Conservation (phyloP, 2,329 filamentous ascomycete species). For the Colletotrichum agaves region DNA sequence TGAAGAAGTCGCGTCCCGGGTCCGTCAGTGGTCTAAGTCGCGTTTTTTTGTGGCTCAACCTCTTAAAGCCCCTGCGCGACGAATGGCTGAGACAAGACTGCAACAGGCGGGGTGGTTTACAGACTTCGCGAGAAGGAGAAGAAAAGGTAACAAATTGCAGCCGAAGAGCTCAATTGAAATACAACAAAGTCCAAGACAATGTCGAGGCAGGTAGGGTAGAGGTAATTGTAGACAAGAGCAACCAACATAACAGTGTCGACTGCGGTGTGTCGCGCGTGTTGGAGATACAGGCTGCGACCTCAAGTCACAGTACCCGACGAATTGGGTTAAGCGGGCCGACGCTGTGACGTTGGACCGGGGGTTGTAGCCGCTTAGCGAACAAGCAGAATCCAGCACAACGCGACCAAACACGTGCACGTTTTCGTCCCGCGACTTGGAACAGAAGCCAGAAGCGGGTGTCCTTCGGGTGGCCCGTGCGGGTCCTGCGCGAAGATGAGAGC, state of each 20-base stretch:
- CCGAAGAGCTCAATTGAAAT: not conserved
- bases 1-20: constrained; percentile 34
- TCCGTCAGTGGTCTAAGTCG: constrained; percentile 34
- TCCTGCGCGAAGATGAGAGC: not conserved
- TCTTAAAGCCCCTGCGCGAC: constrained; percentile 33
- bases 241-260: constrained; percentile 15
- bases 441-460: not conserved
- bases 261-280: constrained; percentile 30
- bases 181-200: not conserved
- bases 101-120: not conserved
- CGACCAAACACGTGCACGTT: constrained; percentile 36
- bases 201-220: constrained; percentile 1
- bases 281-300: not conserved
- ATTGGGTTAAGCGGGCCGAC: constrained; percentile 9
- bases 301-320: constrained; percentile 28
- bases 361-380: constrained; percentile 15
- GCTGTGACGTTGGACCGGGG: constrained; percentile 32
- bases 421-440: constrained; percentile 24
- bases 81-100: constrained; percentile 17
- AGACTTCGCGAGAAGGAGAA: not conserved
- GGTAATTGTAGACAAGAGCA: not conserved
- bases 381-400: constrained; percentile 22
- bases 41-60: constrained; percentile 38
- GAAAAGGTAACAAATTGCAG: not conserved
- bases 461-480: constrained; percentile 20